phyloP scores from a whole-genome alignment of 169 alveolate genomes.

The Cryptosporidium meleagridis region DNA sequence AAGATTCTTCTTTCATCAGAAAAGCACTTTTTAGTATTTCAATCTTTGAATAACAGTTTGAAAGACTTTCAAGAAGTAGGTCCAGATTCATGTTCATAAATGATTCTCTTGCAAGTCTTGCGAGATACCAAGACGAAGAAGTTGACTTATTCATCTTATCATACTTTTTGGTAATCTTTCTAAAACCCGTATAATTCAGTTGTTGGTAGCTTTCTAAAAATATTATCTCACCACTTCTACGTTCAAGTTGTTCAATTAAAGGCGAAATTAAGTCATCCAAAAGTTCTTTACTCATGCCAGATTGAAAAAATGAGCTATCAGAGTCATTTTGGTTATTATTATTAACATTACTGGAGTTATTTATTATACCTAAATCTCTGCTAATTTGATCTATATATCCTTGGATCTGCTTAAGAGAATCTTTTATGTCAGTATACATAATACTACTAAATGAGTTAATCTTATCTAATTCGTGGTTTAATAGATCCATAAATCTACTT shows the following conservation, averaged over 20 bases:
- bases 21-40: slow-evolving; percentile 3
- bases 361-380: neutral
- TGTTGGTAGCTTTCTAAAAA: slow-evolving; percentile 79
- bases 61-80: slow-evolving; percentile 66
- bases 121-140: slow-evolving; percentile 78
- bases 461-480: slow-evolving; percentile 82
- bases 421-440: slow-evolving; percentile 48
- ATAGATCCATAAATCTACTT: slow-evolving; percentile 82
- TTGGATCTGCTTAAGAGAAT: slow-evolving; percentile 49
- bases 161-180: slow-evolving; percentile 83
- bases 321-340: neutral
- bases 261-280: slow-evolving; percentile 52
- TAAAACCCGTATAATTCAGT: slow-evolving; percentile 81
- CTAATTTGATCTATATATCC: slow-evolving; percentile 24
- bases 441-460: slow-evolving; percentile 78
- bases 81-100: slow-evolving; percentile 77
- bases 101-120: slow-evolving; percentile 78
- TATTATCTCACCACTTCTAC: slow-evolving; percentile 75
- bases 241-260: slow-evolving; percentile 63
- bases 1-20: neutral
- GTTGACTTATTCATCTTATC: slow-evolving; percentile 81
- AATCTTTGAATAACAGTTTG: slow-evolving; percentile 22
- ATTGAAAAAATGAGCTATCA: neutral
- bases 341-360: neutral
- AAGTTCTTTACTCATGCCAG: slow-evolving; percentile 33